These are phyloP conservation scores for Tulasnella sp. DNA, from an alignment of 768 basidiomycete genomes.

Conservation along the genomic window DNA sequence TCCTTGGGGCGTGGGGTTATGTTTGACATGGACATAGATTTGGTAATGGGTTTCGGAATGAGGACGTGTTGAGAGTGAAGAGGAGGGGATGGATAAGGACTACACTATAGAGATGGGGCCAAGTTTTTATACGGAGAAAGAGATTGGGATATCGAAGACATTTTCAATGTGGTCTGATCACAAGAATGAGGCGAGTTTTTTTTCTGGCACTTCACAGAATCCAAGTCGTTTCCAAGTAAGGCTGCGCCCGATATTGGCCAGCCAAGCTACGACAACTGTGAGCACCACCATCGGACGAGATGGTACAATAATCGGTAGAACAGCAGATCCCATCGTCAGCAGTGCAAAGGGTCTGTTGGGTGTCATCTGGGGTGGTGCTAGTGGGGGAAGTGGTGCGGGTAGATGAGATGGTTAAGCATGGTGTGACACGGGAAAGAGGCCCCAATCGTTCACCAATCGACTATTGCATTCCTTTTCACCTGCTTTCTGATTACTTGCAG, in stretches of 20 bases:
- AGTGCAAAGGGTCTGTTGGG: constrained; percentile 70
- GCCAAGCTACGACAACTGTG: constrained; percentile 16
- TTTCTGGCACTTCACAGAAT: no score
- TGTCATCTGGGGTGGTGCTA: constrained; percentile 36
- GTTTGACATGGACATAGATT: constrained; percentile 9
- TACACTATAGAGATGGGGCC: no score
- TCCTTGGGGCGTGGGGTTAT: constrained; percentile 57
- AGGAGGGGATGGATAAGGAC: neutral
- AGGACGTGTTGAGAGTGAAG: neutral
- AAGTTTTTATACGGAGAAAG: neutral
- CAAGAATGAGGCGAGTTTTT: neutral
- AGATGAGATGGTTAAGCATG: no score
- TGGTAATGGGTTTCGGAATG: neutral
- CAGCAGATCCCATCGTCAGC: constrained; percentile 62
- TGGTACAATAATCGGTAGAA: constrained; percentile 43
- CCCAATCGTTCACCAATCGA: no score
- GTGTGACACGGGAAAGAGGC: no score
- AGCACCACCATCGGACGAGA: constrained; percentile 22
- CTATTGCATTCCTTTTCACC: no score
- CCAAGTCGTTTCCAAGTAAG: neutral
- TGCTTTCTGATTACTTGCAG: no score
- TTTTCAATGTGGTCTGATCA: neutral
- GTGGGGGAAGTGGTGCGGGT: no score
- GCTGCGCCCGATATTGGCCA: neutral
- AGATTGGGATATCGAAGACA: no score